Base-by-base conservation (phyloP, 2,329 filamentous ascomycete genomes). In the Cladosporium austrohemisphaericum region DNA sequence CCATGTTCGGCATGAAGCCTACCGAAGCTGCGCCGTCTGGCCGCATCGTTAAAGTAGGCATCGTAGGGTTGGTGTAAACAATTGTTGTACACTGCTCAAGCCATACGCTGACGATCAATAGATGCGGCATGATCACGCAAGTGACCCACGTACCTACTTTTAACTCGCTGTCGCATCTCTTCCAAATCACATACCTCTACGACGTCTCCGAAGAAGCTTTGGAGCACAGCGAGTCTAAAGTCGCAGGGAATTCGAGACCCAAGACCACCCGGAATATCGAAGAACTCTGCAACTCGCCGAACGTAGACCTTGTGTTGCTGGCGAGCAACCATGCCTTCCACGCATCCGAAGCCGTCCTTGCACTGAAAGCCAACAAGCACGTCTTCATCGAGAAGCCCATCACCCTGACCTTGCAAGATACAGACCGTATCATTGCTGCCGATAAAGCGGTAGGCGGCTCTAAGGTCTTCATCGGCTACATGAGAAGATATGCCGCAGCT, bases 301-400 rank as follows among this genome's bases (percentile, higher is more conserved):
- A 72, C 3, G 69, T 76, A 13, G 72, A 80, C 40, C 64, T 79
- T 6, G 75, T 81, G 14, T 62, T 81, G 45, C 68, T 81, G 43
- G 66, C 65, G 19, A 77, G 67, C 22, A 64, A 71, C 3, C 72
- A 81, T 52, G 76, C 74, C 11, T 78, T 71, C 51, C 80, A 82
- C 57, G 70, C 70, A 11, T 48, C 63, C 4, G 72, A 78, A 48
- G 72, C 70, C 2, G 65, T 80, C 19, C 56, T 71, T 0, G 77
- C 78, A 0, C 65, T 83, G 1, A 52, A 73, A 41, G 62, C 73
- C n/a, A 68, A 72, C 37, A 83, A 83, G 58, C 66, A 76, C 51
- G 72, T 76, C 9, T 69, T 83, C 46, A 65, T 83, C 3, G 79
- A 83, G 58, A 80, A 81, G 46, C 79, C 79, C 0, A 56, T 78